Evolutionary conservation across 2,329 filamentous ascomycete genomes (phyloP).

Genomic region (Westerdykella ornata): DNA sequence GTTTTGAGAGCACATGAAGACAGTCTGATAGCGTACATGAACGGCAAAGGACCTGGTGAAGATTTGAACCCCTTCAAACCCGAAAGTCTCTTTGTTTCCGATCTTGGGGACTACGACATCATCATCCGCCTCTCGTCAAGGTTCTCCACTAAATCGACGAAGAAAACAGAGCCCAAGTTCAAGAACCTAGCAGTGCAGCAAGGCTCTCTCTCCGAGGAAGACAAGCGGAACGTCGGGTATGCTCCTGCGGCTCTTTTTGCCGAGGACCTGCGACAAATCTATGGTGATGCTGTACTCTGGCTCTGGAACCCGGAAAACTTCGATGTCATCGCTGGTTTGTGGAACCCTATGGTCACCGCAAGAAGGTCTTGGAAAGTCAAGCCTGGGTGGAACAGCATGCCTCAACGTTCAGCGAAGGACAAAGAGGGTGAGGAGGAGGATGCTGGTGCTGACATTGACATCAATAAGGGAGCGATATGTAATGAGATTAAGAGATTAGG

Average conservation of each 20-base stretch:
- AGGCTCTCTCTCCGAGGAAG: constrained; percentile 20
- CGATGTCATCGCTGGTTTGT: constrained; percentile 56
- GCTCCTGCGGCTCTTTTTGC: constrained; percentile 60
- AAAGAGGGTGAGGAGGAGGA: constrained; percentile 34
- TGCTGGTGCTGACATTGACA: constrained; percentile 47
- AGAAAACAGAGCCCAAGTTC: constrained; percentile 49
- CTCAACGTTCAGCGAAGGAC: constrained; percentile 30
- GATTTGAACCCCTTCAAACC: constrained; percentile 31
- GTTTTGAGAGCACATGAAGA: constrained; percentile 47
- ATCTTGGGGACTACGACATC: constrained; percentile 75
- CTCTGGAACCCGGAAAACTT: constrained; percentile 62
- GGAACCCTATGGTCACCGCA: constrained; percentile 52
- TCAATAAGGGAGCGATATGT: constrained; percentile 63
- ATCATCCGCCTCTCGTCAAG: constrained; percentile 64
- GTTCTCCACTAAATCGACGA: constrained; percentile 36
- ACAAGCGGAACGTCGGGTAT: constrained; percentile 45
- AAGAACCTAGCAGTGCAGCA: constrained; percentile 68
- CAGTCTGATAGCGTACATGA: constrained; percentile 37
- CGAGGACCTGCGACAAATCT: constrained; percentile 59
- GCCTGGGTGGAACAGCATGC: constrained; percentile 60
- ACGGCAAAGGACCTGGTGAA: constrained; percentile 4
- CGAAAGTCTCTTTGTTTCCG: constrained; percentile 62
- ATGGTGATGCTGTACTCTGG: constrained; percentile 66
- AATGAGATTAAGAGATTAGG: constrained; percentile 63
- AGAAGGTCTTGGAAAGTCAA: constrained; percentile 62